Conservation (phyloP, 1,284 basidiomycete species). For the Anthracocystis walkeri region DNA sequence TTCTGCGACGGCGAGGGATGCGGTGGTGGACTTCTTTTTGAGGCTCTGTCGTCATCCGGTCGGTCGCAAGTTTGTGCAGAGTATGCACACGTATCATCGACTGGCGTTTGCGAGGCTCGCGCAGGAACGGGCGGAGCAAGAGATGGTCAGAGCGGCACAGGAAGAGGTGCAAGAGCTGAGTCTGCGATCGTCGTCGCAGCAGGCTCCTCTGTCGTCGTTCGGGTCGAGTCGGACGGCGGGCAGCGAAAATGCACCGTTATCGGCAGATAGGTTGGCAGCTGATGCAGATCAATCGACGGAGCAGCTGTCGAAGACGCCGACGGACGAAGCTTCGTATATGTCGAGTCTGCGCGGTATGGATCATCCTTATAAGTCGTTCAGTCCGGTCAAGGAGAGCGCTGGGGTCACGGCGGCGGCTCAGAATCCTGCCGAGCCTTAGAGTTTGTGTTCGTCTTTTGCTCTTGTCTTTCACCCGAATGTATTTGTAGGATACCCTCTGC, state of each 20-base stretch:
- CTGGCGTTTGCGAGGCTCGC: constrained; percentile 74
- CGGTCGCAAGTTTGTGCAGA: constrained; percentile 83
- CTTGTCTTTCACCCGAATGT: background rate
- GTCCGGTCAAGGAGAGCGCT: constrained; percentile 20
- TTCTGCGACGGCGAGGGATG: constrained; percentile 78
- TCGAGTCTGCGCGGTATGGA: constrained; percentile 15
- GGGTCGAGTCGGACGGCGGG: constrained; percentile 3
- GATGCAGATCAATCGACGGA: constrained; percentile 11
- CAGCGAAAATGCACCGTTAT: constrained; percentile 8
- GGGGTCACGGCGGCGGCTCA: background rate
- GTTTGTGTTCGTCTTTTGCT: background rate
- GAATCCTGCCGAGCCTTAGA: background rate
- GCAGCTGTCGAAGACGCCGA: constrained; percentile 3
- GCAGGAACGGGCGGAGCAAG: constrained; percentile 53
- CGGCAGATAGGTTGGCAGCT: background rate
- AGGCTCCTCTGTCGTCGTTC: constrained; percentile 2
- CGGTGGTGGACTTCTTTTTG: constrained; percentile 76
- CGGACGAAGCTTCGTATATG: constrained; percentile 16
- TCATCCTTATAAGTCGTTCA: constrained; percentile 24
- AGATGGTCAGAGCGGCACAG: constrained; percentile 5
- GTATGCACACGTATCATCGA: constrained; percentile 90
- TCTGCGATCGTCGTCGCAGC: constrained; percentile 5
- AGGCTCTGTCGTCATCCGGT: constrained; percentile 70
- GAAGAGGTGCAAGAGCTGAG: constrained; percentile 28
- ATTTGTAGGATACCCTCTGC: constrained; percentile 5